Evolutionary conservation across 176 grass and related monocot genomes (phyloP).

Genomic region (Musa troglodytarum): DNA sequence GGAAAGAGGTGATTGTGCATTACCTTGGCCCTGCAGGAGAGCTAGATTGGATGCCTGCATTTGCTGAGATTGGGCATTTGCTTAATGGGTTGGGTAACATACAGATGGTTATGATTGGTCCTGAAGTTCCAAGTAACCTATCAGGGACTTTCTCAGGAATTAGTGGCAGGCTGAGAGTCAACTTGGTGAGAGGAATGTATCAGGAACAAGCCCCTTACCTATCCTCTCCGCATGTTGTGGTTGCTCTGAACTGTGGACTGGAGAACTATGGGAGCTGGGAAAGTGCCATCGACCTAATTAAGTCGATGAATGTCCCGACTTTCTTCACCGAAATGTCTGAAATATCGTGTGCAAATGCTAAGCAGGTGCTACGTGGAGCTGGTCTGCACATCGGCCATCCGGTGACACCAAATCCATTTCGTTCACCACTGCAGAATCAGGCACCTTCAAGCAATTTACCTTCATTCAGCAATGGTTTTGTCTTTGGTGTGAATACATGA

Average conservation of each 20-base stretch:
- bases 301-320: constrained; percentile 32
- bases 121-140: constrained; percentile 32
- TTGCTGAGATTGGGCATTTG: constrained; percentile 34
- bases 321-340: constrained; percentile 42
- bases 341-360: constrained; percentile 28
- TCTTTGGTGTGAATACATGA: constrained; percentile 34
- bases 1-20: constrained; percentile 40
- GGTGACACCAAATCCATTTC: constrained; percentile 30
- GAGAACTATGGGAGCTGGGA: constrained; percentile 30
- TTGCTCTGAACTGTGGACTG: constrained; percentile 33
- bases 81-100: constrained; percentile 32
- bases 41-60: constrained; percentile 38
- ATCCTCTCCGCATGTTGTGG: constrained; percentile 30
- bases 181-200: constrained; percentile 34
- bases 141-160: constrained; percentile 21
- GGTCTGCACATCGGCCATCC: constrained; percentile 27
- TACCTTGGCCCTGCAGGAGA: constrained; percentile 38
- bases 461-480: constrained; percentile 35
- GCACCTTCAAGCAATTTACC: constrained; percentile 36
- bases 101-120: constrained; percentile 36
- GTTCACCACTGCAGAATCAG: constrained; percentile 31
- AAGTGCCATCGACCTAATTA: constrained; percentile 23
- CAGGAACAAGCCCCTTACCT: constrained; percentile 32
- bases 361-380: constrained; percentile 27
- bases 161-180: constrained; percentile 20